Evolutionary conservation across 1,284 basidiomycete genomes (phyloP), one percentile per base, ranked within the genome.

Genomic region (Fomitopsis pinicola): DNA sequence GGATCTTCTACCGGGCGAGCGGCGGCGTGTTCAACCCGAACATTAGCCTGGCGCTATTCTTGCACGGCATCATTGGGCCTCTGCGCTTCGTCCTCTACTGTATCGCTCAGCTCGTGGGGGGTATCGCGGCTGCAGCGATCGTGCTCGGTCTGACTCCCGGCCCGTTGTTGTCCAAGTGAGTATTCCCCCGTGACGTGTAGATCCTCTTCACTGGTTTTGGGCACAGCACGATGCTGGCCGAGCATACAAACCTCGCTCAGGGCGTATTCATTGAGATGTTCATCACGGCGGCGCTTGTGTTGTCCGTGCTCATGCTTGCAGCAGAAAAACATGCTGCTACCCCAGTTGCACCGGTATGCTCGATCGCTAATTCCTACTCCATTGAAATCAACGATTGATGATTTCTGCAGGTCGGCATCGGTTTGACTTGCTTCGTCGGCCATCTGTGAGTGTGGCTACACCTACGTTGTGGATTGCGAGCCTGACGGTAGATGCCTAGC

Each of bases 261-360:
- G 87, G 80, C 9, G 78, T 89, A 6, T 89, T 90, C 73, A 88
- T 89, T 66, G 87, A 90, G 71, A 86, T 88, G 82, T 89, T 91
- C 73, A 82, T 84, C 63, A 89, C 87, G 3, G 73, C 81, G 5
- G 74, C 78, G n/a, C 77, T 89, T 42, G 80, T 84, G 35, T 70
- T 86, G n/a, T 75, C 85, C 9, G 82, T 87, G n/a, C 79, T 88
- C 63, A 87, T 87, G 87, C 72, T 89, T 22, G 85, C 87, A n/a
- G 85, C 83, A 35, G 87, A 86, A 71, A 86, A 91, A 74, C 87
- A 89, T 68, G 76, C 78, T 26, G 78, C 82, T 0, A 92, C 89
- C 0, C 87, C 88, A 1, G 84, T 92, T 63, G 89, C 90, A 26
- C 91, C 90, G 2, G 84, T 84, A 65, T 54, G 74, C 67, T 46